A percentile compares a stretch with the other conserved stretches of the same genome.
Conservation (phyloP, 2,329 filamentous ascomycete species). For the Xylaria polymorpha region DNA sequence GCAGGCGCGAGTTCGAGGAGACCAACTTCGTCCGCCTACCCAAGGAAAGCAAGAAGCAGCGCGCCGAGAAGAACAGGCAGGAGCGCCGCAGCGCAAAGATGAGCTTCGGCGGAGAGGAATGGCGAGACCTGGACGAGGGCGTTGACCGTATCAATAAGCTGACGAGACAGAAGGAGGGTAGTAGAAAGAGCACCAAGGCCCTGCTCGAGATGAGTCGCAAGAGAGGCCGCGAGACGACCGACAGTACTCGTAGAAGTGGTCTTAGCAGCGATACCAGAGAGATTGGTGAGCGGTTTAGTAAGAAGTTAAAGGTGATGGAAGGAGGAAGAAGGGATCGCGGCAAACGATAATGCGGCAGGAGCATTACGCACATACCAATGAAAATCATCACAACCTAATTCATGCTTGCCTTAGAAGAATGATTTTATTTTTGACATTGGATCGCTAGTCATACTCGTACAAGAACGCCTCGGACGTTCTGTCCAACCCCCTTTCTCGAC, state of each 20-base stretch:
- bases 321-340: slow-evolving; percentile 55
- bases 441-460: slow-evolving; percentile 3
- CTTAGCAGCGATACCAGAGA: slow-evolving; percentile 57
- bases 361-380: neutral
- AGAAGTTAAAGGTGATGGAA: slow-evolving; percentile 69
- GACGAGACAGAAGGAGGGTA: slow-evolving; percentile 75
- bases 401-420: neutral
- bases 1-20: slow-evolving; percentile 89
- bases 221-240: slow-evolving; percentile 73
- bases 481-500: neutral
- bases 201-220: slow-evolving; percentile 88
- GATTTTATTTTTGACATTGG: neutral
- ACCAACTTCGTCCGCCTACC: slow-evolving; percentile 89
- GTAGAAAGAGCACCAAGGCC: slow-evolving; percentile 66
- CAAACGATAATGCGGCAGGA: slow-evolving; percentile 42
- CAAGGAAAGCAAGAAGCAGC: slow-evolving; percentile 87
- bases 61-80: slow-evolving; percentile 70
- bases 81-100: slow-evolving; percentile 66
- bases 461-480: neutral
- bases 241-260: slow-evolving; percentile 75
- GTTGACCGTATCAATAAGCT: slow-evolving; percentile 87
- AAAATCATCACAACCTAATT: neutral
- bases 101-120: slow-evolving; percentile 90
- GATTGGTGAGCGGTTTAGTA: slow-evolving; percentile 80
- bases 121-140: slow-evolving; percentile 85